These are phyloP conservation scores for Primulina huaijiensis DNA, from an alignment of 257 asterid species.

Conservation along the genomic window DNA sequence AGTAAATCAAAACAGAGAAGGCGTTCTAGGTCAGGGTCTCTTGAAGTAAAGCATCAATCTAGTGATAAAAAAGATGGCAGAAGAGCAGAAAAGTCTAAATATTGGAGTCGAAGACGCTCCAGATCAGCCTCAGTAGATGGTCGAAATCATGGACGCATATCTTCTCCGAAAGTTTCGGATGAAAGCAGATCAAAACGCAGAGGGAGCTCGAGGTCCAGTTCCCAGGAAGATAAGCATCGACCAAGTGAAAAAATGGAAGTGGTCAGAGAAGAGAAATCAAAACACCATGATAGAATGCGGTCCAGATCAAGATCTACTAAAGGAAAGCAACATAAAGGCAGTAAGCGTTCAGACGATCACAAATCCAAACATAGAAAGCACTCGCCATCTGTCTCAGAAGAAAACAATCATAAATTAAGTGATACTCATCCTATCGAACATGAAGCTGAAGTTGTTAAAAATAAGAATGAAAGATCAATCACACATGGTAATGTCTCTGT, in stretches of 20 bases:
- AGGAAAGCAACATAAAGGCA: constrained; percentile 40
- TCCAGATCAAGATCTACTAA: constrained; percentile 60
- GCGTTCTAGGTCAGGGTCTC: constrained; percentile 74
- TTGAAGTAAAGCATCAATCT: constrained; percentile 52
- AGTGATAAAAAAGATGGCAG: constrained; percentile 45
- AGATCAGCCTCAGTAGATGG: constrained; percentile 58
- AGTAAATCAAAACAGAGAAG: constrained; percentile 57
- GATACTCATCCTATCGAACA: constrained; percentile 36
- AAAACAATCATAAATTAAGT: constrained; percentile 30
- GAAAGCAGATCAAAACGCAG: constrained; percentile 55
- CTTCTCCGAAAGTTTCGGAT: constrained; percentile 47
- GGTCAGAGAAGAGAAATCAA: constrained; percentile 61
- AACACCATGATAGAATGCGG: constrained; percentile 41
- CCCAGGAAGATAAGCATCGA: constrained; percentile 53
- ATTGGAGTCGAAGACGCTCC: constrained; percentile 45
- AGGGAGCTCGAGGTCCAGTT: constrained; percentile 55
- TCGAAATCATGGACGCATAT: constrained; percentile 36
- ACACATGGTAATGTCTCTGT: constrained; percentile 33
- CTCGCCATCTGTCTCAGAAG: constrained; percentile 56
- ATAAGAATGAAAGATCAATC: constrained; percentile 38
- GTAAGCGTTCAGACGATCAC: constrained; percentile 44
- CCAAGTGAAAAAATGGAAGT: constrained; percentile 43
- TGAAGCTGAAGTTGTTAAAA: constrained; percentile 38
- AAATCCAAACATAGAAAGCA: constrained; percentile 55
- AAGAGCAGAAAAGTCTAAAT: constrained; percentile 51